Evolutionary conservation across 2,329 filamentous ascomycete species (phyloP).

Genomic region (Cercospora janseana): DNA sequence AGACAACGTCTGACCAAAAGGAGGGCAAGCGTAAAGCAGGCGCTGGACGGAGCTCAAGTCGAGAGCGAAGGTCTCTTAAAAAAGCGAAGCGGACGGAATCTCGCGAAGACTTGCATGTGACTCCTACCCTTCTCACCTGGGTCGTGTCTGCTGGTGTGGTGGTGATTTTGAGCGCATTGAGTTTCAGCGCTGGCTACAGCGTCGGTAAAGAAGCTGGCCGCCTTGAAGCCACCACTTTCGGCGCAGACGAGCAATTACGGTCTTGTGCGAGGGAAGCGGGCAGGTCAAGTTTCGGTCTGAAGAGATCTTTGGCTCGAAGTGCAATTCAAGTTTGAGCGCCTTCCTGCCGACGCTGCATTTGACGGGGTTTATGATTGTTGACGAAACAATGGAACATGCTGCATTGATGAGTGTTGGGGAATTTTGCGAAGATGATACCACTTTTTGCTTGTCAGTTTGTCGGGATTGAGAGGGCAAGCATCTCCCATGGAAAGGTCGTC

Average conservation of each 20-base stretch:
- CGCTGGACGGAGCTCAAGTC: conserved; percentile 41
- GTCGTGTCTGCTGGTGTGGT: conserved; percentile 64
- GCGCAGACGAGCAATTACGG: conserved; percentile 26
- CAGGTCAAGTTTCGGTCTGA: conserved; percentile 35
- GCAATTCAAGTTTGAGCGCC: conserved; percentile 33
- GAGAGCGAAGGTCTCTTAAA: conserved; percentile 47
- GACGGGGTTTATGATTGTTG: neutral
- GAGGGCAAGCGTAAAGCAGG: conserved; percentile 48
- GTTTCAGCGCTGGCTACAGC: conserved; percentile 63
- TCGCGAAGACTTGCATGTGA: conserved; percentile 43
- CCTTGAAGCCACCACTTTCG: conserved; percentile 25
- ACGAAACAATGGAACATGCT: neutral
- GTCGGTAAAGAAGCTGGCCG: conserved; percentile 53
- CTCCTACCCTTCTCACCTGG: conserved; percentile 64
- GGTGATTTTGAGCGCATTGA: conserved; percentile 62
- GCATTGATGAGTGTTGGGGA: conserved; percentile 4
- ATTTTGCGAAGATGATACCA: conserved; percentile 2
- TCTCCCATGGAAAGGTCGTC: too few species aligned
- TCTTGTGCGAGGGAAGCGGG: conserved; percentile 37
- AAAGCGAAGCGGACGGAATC: conserved; percentile 41
- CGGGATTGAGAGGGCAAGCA: neutral
- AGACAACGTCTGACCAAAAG: conserved; percentile 29
- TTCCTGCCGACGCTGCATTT: neutral
- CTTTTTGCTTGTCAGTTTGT: neutral
- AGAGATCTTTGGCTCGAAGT: conserved; percentile 34